Conservation (phyloP, 2,329 filamentous ascomycete genomes). For the Hypoxylon sp. region DNA sequence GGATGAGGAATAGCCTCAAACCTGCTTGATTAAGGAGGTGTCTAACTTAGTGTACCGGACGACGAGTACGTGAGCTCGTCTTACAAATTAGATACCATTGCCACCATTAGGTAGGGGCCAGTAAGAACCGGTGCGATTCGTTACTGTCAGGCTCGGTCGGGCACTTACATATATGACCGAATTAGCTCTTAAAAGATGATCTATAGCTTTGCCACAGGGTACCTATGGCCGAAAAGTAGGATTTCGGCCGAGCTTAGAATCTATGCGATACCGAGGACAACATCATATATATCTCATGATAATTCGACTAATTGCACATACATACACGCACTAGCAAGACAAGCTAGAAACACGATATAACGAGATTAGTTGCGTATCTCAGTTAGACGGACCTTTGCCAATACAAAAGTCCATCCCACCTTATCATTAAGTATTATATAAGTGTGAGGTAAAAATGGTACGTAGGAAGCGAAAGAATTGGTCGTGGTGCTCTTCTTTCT, state of each 20-base stretch:
- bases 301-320: neutral
- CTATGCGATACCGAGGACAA: neutral
- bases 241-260: neutral
- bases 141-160: neutral
- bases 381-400: slow-evolving; percentile 7
- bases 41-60: slow-evolving; percentile 1
- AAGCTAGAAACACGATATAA: neutral
- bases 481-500: slow-evolving; percentile 28
- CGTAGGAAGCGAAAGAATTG: slow-evolving; percentile 33
- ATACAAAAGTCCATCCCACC: slow-evolving; percentile 19
- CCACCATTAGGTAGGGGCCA: neutral
- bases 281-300: neutral
- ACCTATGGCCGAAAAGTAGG: neutral
- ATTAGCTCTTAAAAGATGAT: neutral
- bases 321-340: neutral
- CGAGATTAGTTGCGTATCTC: slow-evolving; percentile 11
- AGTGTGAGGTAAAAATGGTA: slow-evolving; percentile 38
- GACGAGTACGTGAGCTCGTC: neutral
- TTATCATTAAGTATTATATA: slow-evolving; percentile 43
- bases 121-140: neutral
- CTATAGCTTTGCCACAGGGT: neutral
- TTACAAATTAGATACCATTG: neutral
- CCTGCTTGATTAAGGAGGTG: neutral
- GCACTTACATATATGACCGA: neutral
- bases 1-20: neutral